Conservation (phyloP, 1,284 basidiomycete genomes). For the Ustilago nuda region DNA sequence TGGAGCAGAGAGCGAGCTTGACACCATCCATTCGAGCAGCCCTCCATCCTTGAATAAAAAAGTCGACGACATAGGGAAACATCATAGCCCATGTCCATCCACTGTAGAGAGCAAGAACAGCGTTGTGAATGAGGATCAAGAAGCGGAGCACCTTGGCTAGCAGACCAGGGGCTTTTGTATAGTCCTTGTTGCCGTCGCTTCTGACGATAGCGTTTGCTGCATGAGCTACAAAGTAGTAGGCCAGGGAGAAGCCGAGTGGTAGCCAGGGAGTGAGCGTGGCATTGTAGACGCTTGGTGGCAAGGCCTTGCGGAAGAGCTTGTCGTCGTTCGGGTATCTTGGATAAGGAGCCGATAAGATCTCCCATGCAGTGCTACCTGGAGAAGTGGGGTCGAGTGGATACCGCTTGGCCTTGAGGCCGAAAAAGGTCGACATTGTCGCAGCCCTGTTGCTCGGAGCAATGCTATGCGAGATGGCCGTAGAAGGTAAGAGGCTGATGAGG, state of each 20-base stretch:
- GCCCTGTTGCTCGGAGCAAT: background rate
- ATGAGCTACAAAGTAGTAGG: slow-evolving; percentile 58
- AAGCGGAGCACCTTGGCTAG: slow-evolving; percentile 30
- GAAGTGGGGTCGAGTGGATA: slow-evolving; percentile 45
- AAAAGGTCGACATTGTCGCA: slow-evolving; percentile 34
- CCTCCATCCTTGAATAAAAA: slow-evolving; percentile 54
- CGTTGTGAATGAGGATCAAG: slow-evolving; percentile 59
- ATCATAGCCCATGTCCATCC: slow-evolving; percentile 55
- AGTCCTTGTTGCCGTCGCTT: slow-evolving; percentile 40
- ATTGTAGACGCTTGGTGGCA: slow-evolving; percentile 20
- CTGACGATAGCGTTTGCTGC: slow-evolving; percentile 43
- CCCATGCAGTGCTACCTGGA: slow-evolving; percentile 11
- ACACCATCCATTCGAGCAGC: slow-evolving; percentile 57
- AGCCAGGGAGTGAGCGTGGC: slow-evolving; percentile 39
- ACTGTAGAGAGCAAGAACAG: slow-evolving; percentile 54
- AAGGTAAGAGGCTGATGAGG: background rate
- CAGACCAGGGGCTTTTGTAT: slow-evolving; percentile 34
- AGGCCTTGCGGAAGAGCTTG: slow-evolving; percentile 22
- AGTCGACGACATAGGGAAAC: slow-evolving; percentile 50
- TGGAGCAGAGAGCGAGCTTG: slow-evolving; percentile 68
- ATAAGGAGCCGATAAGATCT: slow-evolving; percentile 28
- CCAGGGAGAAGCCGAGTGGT: slow-evolving; percentile 52
- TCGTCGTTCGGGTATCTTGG: slow-evolving; percentile 40
- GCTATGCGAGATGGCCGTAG: background rate
- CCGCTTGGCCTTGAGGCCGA: slow-evolving; percentile 37